Evolutionary conservation across 768 basidiomycete species (phyloP), one percentile per base, ranked within the genome.

Genomic region (Pleurotus tuoliensis): DNA sequence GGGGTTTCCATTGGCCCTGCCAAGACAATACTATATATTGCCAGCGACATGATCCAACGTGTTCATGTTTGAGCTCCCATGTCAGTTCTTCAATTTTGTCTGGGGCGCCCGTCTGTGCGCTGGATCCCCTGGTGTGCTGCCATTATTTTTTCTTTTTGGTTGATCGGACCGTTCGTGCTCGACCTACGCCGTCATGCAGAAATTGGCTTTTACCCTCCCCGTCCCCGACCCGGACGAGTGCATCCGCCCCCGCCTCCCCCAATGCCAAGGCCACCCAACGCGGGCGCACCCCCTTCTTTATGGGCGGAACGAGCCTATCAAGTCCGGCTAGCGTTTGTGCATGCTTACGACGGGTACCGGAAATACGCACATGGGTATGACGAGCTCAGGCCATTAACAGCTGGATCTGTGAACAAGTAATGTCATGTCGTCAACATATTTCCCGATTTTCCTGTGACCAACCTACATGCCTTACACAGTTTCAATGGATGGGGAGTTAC

Each of bases 401-500:
- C 37, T 5, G 38, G 27, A 18, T 20, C 18, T 24, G 51, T 40
- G 16, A 52, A 87, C 70, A 86, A 85, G 87, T 87, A 63, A 64
- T 9, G 80, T 65, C 51, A 25, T 49, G 41, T 43, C 15, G 52
- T 40, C 16, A 27, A 27, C 24, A 43, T 44, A 50, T 37, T 53
- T 38, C 38, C 30, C 40, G 9, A 34, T 47, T n/a, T 40, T 38
- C 6, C 24, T 8, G 27, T 50, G 46, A 63, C 49, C 38, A 41
- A 38, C 38, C 3, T 45, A 22, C 39, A 24, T 24, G 30, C 7
- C 7, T 34, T 9, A 34, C 39, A 43, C 49, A 88, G 87, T 64
- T 85, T 88, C 64, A 88, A 89, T 61, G 86, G 84, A 20, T 90
- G 88, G 88, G 84, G 83, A 13, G 73, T 87, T 1, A 86, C 89